Evolutionary conservation across 1,284 basidiomycete species (phyloP).

Genomic region (Testicularia cyperi): DNA sequence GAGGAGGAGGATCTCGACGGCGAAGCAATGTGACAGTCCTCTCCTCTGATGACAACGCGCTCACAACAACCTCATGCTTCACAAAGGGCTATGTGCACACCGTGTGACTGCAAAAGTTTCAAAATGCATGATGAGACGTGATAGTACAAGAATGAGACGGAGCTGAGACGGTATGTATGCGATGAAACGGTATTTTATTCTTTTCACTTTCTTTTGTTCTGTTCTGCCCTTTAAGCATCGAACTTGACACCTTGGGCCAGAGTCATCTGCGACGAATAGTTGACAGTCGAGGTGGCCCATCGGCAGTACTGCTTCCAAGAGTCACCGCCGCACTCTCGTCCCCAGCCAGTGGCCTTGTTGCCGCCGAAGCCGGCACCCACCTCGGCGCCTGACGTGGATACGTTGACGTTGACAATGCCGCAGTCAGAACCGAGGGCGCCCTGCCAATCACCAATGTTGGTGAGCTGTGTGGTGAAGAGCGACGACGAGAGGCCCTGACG

Average conservation of each 20-base stretch:
- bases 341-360: constrained; percentile 81
- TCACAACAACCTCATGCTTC: not conserved
- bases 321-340: constrained; percentile 92
- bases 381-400: constrained; percentile 89
- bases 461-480: constrained; percentile 71
- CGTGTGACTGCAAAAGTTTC: too few relatives aligned
- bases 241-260: constrained; percentile 91
- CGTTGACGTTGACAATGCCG: constrained; percentile 61
- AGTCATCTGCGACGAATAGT: constrained; percentile 83
- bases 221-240: constrained; percentile 53
- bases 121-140: too few relatives aligned
- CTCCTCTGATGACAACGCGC: not conserved
- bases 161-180: too few relatives aligned
- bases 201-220: too few relatives aligned
- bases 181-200: too few relatives aligned
- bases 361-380: constrained; percentile 89
- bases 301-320: constrained; percentile 79
- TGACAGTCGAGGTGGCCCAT: constrained; percentile 80
- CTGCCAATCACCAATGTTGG: constrained; percentile 44
- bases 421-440: constrained; percentile 41
- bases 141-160: too few relatives aligned
- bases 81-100: too few relatives aligned
- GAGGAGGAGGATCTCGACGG: constrained; percentile 22
- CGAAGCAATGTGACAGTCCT: constrained; percentile 8
- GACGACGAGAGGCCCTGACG: constrained; percentile 86